Conservation (phyloP, 2,329 filamentous ascomycete genomes). For the Neocucurbitaria cava region DNA sequence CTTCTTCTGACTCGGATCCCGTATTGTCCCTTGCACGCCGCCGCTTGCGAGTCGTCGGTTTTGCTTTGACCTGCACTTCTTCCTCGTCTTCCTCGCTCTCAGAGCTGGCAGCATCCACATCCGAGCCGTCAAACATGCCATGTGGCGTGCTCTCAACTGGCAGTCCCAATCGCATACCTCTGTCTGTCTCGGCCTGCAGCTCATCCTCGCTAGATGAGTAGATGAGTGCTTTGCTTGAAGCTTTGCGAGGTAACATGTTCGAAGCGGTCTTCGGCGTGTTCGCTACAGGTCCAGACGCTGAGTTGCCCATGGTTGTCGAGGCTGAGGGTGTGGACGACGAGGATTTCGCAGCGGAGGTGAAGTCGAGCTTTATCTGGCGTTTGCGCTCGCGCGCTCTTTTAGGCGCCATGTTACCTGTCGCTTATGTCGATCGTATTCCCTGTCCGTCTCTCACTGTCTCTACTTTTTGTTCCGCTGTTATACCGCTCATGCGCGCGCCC, state of each 20-base stretch:
- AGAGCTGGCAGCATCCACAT: constrained; percentile 13
- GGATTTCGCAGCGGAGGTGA: constrained; percentile 52
- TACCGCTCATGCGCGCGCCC: not conserved
- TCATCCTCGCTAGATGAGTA: constrained; percentile 34
- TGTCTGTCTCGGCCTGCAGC: constrained; percentile 20
- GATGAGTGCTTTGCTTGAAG: constrained; percentile 14
- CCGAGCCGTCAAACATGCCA: constrained; percentile 36
- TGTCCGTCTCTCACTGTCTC: not conserved
- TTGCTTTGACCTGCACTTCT: constrained; percentile 4
- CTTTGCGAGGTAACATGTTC: constrained; percentile 23
- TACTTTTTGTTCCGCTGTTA: not conserved
- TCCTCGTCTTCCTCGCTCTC: constrained; percentile 18
- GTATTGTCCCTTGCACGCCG: constrained; percentile 14
- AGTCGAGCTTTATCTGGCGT: constrained; percentile 53
- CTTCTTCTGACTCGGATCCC: constrained; percentile 6
- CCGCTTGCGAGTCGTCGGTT: constrained; percentile 23
- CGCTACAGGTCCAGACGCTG: constrained; percentile 11
- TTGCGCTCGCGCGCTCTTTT: constrained; percentile 33
- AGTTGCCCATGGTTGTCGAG: constrained; percentile 19
- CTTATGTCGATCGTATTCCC: not conserved
- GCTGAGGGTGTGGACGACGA: constrained; percentile 45
- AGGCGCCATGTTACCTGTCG: constrained; percentile 25
- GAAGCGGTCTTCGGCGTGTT: constrained; percentile 16
- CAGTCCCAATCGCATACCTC: constrained; percentile 27
- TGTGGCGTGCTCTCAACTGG: constrained; percentile 19